phyloP scores from a whole-genome alignment of 2,329 filamentous ascomycete genomes.

The Lanzia echinophila region DNA sequence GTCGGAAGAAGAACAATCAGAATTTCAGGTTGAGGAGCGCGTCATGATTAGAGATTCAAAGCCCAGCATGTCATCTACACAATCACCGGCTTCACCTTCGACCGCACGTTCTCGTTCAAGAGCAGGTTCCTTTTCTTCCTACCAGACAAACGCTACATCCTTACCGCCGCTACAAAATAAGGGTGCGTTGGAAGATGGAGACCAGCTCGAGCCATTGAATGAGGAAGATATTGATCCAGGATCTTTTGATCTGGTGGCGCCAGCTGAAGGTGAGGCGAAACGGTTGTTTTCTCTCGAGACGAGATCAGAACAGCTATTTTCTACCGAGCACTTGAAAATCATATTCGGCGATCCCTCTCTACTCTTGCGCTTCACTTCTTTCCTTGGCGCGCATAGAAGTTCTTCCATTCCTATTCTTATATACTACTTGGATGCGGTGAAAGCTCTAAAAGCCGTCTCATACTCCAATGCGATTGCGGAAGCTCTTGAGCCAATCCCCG shows the following conservation, averaged over 20 bases:
- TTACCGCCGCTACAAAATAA: constrained; percentile 27
- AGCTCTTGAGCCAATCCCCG: constrained; percentile 49
- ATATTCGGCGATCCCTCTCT: constrained; percentile 60
- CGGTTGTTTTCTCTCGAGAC: constrained; percentile 54
- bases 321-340: constrained; percentile 53
- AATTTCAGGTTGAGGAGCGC: neutral
- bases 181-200: constrained; percentile 35
- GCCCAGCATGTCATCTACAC: neutral
- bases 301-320: constrained; percentile 61
- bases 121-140: constrained; percentile 20
- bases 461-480: constrained; percentile 65
- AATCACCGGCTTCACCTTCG: constrained; percentile 13
- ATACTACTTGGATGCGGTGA: constrained; percentile 66
- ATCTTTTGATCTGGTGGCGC: constrained; percentile 47
- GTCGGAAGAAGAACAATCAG: neutral
- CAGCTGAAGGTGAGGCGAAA: constrained; percentile 30
- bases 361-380: constrained; percentile 60
- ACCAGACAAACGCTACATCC: constrained; percentile 25
- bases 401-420: constrained; percentile 58
- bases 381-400: constrained; percentile 53
- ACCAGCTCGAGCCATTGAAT: constrained; percentile 41
- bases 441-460: constrained; percentile 62
- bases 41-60: constrained; percentile 4
- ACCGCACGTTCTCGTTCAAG: constrained; percentile 19
- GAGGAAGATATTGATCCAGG: constrained; percentile 44